Conservation (phyloP, 1,139 yeast genomes). For the Eremothecium gossypii region DNA sequence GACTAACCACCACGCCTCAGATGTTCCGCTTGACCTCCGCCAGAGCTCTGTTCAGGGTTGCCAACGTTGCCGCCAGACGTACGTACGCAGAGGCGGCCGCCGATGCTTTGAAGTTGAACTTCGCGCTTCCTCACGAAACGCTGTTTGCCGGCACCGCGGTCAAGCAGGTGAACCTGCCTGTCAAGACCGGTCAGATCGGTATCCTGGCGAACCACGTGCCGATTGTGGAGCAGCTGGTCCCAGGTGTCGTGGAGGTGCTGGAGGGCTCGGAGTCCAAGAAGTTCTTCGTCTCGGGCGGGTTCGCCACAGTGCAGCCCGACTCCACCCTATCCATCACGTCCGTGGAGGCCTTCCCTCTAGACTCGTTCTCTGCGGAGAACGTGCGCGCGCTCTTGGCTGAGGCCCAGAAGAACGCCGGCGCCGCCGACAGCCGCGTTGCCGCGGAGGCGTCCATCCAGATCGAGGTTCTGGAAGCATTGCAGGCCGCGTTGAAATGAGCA, state of each 20-base stretch:
- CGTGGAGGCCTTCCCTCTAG: conserved; percentile 91
- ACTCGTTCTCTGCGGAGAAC: conserved; percentile 74
- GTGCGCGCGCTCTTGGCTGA: conserved; percentile 79
- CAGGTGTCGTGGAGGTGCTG: conserved; percentile 90
- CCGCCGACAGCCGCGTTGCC: conserved; percentile 79
- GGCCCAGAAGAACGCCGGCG: conserved; percentile 85
- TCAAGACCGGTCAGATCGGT: conserved; percentile 95
- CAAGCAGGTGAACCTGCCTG: conserved; percentile 92
- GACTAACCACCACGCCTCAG: neutral
- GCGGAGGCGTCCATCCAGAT: conserved; percentile 94
- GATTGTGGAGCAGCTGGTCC: conserved; percentile 90
- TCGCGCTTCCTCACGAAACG: conserved; percentile 79
- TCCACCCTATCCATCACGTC: conserved; percentile 87
- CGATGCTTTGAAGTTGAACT: conserved; percentile 77
- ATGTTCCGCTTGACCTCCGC: conserved; percentile 33
- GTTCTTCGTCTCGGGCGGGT: conserved; percentile 89
- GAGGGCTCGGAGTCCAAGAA: conserved; percentile 75
- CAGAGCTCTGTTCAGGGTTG: conserved; percentile 46
- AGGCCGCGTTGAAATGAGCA: conserved; percentile 70
- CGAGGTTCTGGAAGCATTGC: conserved; percentile 92
- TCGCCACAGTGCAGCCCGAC: conserved; percentile 94
- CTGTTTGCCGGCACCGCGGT: conserved; percentile 32
- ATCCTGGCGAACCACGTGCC: conserved; percentile 97
- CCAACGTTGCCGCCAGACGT: conserved; percentile 59
- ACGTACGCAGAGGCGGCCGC: conserved; percentile 80